phyloP scores from a whole-genome alignment of 768 basidiomycete genomes.

The Naematelia aurantialba region DNA sequence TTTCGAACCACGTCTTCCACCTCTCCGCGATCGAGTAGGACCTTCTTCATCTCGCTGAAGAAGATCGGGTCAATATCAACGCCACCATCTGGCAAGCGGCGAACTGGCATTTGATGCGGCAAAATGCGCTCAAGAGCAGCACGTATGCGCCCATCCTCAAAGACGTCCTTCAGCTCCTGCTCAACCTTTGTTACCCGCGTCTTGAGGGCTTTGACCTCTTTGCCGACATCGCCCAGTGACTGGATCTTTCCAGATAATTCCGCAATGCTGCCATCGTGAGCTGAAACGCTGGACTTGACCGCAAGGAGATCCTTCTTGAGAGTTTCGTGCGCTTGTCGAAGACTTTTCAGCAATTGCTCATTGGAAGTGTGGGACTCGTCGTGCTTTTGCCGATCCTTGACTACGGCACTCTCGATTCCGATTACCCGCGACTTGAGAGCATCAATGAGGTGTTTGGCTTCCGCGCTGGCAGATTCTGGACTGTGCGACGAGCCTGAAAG shows the following conservation, averaged over 20 bases:
- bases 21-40: conserved; percentile 44
- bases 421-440: conserved; percentile 6
- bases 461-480: conserved; percentile 3
- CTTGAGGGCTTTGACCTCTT: conserved; percentile 30
- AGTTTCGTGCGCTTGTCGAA: conserved; percentile 8
- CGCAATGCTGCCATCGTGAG: conserved; percentile 6
- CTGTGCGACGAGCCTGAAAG: conserved; percentile 24
- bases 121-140: conserved; percentile 49
- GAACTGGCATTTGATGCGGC: conserved; percentile 51
- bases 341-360: conserved; percentile 8
- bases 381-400: conserved; percentile 3
- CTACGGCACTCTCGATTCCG: conserved; percentile 9
- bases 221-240: conserved; percentile 15
- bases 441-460: conserved; percentile 1
- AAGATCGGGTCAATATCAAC: conserved; percentile 51
- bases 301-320: conserved; percentile 10
- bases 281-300: conserved; percentile 8
- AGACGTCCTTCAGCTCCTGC: conserved; percentile 33
- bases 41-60: conserved; percentile 52
- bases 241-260: background rate
- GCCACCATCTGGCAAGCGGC: conserved; percentile 25
- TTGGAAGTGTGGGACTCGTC: conserved; percentile 3
- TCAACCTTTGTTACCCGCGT: conserved; percentile 42
- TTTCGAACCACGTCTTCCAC: conserved; percentile 33
- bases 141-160: conserved; percentile 44